Conservation (phyloP, 805 yeast species). For the Suhomyces faveliae region DNA sequence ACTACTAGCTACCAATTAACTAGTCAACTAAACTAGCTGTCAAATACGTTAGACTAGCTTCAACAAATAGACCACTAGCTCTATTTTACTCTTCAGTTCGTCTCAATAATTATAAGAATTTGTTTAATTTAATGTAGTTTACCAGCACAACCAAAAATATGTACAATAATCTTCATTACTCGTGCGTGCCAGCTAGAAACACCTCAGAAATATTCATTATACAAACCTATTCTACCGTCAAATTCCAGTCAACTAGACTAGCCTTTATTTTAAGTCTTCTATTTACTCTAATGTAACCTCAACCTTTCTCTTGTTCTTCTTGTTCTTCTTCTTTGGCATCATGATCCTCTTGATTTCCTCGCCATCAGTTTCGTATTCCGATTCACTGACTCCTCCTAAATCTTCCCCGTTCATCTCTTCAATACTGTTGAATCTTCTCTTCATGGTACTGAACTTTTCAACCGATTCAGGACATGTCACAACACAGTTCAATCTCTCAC, state of each 20-base stretch:
- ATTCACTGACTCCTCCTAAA: conserved; percentile 46
- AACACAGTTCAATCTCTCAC: conserved; percentile 88
- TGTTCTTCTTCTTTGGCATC: conserved; percentile 47
- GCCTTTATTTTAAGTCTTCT: background rate
- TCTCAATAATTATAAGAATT: background rate
- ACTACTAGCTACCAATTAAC: no score
- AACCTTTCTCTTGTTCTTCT: conserved; percentile 32
- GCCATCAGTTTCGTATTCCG: conserved; percentile 76
- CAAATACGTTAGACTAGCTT: no score
- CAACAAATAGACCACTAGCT: no score
- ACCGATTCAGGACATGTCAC: conserved; percentile 71
- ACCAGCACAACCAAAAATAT: no score
- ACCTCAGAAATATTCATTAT: no score
- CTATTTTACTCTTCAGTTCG: background rate
- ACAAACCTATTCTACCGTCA: background rate
- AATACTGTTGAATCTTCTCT: conserved; percentile 46
- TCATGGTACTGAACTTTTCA: conserved; percentile 71
- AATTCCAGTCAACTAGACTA: background rate
- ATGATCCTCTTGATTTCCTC: conserved; percentile 60
- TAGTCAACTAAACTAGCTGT: background rate
- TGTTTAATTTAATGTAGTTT: no score
- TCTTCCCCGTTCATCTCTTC: conserved; percentile 22
- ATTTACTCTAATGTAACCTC: conserved; percentile 52
- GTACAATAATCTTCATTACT: no score
- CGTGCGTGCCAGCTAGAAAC: no score